Percentiles rank a stretch among this genome's conserved stretches.
These are phyloP conservation scores for Cercophora newfieldiana DNA, from an alignment of 495 filamentous ascomycete genomes.

Conservation along the genomic window DNA sequence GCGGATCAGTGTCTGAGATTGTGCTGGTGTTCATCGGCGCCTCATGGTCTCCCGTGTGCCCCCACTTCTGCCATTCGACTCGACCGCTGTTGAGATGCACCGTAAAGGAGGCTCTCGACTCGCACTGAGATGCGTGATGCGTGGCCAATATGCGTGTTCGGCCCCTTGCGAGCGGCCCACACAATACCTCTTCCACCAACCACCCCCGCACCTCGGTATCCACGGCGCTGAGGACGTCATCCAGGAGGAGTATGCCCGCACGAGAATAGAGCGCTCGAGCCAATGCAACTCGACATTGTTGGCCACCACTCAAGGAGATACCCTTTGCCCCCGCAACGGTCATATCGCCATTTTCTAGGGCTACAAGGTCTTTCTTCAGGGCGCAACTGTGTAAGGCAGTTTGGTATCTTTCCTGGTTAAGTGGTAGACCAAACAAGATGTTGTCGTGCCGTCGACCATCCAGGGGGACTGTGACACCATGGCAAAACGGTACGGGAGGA, in stretches of 20 bases:
- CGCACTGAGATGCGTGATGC: conserved; percentile 42
- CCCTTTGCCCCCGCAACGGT: conserved; percentile 55
- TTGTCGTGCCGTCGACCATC: conserved; percentile 60
- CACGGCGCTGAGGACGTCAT: conserved; percentile 70
- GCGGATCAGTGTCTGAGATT: conserved; percentile 31
- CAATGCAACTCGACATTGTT: too few species aligned
- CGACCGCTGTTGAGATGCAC: conserved; percentile 62
- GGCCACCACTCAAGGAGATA: too few species aligned
- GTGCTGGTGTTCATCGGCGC: conserved; percentile 57
- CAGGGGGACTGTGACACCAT: conserved; percentile 63
- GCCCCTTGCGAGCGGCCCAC: conserved; percentile 45
- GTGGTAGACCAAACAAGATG: conserved; percentile 56
- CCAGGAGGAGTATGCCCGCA: conserved; percentile 63
- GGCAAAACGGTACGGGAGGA: conserved; percentile 58
- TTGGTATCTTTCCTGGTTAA: conserved; percentile 48
- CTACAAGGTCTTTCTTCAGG: conserved; percentile 61
- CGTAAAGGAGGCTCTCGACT: conserved; percentile 56
- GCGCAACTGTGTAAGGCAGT: conserved; percentile 63
- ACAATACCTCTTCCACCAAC: conserved; percentile 52
- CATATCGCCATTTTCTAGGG: conserved; percentile 64
- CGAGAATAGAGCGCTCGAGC: conserved; percentile 71
- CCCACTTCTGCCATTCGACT: too few species aligned
- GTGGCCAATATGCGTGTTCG: conserved; percentile 55
- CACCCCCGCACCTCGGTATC: conserved; percentile 52
- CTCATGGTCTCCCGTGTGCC: too few species aligned